phyloP scores from a whole-genome alignment of 306 rosid genomes.

The Vicia sativa region DNA sequence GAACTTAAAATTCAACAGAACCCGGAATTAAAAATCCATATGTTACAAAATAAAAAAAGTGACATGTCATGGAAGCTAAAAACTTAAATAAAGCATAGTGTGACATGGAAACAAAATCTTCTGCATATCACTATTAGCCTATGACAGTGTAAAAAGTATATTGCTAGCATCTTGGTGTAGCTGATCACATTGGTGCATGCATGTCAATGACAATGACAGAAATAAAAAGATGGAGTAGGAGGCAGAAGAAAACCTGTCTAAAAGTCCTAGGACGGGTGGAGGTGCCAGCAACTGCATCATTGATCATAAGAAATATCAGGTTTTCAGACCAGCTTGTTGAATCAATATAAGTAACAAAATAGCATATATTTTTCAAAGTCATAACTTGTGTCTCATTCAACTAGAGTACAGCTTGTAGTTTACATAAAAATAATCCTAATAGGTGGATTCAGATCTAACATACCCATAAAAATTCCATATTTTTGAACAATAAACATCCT shows the following conservation, averaged over 20 bases:
- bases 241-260: constrained; percentile 57
- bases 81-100: background rate
- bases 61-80: background rate
- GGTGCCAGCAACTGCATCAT: constrained; percentile 83
- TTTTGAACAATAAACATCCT: background rate
- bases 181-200: background rate
- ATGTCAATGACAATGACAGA: background rate
- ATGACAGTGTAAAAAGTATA: background rate
- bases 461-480: background rate
- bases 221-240: background rate
- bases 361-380: background rate
- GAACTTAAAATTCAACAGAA: background rate
- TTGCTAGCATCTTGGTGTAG: background rate
- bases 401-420: constrained; percentile 19
- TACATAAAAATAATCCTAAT: too few species aligned
- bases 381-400: background rate
- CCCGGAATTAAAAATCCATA: background rate
- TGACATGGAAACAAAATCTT: constrained; percentile 1
- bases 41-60: background rate
- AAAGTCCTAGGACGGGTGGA: constrained; percentile 79
- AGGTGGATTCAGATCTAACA: constrained; percentile 39
- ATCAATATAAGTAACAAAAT: background rate
- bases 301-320: constrained; percentile 39
- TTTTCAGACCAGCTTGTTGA: constrained; percentile 8
- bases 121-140: background rate